phyloP scores from a whole-genome alignment of 139 green algal genomes.

The Chlamydomonas eustigma region DNA sequence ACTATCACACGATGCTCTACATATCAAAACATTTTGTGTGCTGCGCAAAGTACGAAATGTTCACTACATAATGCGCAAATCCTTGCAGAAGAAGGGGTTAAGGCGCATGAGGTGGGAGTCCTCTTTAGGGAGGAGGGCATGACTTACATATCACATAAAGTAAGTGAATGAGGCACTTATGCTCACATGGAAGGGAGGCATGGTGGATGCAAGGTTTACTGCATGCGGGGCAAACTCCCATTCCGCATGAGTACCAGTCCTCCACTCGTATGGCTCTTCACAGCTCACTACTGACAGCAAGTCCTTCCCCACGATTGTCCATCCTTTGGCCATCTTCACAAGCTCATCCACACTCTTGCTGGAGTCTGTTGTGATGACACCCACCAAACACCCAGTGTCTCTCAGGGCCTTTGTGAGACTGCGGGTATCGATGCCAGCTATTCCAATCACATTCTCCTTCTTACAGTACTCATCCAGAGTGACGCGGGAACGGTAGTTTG shows the following conservation, averaged over 20 bases:
- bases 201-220: constrained; percentile 5
- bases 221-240: constrained; percentile 83
- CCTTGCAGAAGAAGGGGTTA: no score
- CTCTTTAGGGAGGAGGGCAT: no score
- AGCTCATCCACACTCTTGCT: constrained; percentile 79
- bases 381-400: constrained; percentile 82
- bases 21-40: no score
- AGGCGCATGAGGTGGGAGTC: no score
- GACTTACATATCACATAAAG: no score
- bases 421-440: constrained; percentile 91
- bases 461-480: constrained; percentile 78
- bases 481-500: constrained; percentile 92
- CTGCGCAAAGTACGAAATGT: no score
- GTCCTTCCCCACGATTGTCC: constrained; percentile 91
- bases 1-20: no score
- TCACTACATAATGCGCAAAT: no score
- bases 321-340: constrained; percentile 73
- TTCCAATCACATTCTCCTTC: constrained; percentile 68
- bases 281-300: constrained; percentile 66
- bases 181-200: constrained; percentile 53
- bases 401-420: constrained; percentile 87
- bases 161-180: no score
- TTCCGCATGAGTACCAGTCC: constrained; percentile 78
- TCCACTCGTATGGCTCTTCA: constrained; percentile 91
- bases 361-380: constrained; percentile 59